Conservation (phyloP, 2,329 filamentous ascomycete genomes). For the Aspergillus niger region DNA sequence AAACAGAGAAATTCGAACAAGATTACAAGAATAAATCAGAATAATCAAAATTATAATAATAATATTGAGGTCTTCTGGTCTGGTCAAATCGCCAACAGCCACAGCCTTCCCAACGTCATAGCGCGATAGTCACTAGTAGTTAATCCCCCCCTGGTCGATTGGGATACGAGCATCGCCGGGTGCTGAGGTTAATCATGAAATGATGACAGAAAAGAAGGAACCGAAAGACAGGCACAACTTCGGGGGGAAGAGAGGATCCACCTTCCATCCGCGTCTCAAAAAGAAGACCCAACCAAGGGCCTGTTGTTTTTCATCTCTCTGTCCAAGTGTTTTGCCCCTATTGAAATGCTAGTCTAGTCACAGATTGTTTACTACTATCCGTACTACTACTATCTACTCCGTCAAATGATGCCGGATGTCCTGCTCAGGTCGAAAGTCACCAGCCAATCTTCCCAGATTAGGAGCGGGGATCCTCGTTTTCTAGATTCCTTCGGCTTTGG, state of each 20-base stretch:
- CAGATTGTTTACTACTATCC: too few relatives aligned
- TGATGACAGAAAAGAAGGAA: neutral
- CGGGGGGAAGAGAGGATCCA: neutral
- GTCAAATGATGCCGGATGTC: neutral
- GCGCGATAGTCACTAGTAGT: neutral
- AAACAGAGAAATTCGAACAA: neutral
- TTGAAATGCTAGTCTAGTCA: too few relatives aligned
- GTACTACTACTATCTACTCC: too few relatives aligned
- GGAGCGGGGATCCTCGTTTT: neutral
- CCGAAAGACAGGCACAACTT: neutral
- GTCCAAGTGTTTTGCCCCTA: neutral
- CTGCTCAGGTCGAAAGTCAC: neutral
- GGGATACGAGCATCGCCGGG: neutral
- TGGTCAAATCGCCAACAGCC: neutral
- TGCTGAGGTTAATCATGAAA: neutral
- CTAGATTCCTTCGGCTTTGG: neutral
- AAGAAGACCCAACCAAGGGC: neutral
- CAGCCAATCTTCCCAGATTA: neutral
- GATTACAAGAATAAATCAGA: too few relatives aligned
- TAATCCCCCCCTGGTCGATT: neutral
- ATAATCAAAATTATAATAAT: too few relatives aligned
- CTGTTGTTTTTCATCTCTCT: neutral
- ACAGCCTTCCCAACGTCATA: neutral
- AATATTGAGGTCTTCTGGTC: neutral
- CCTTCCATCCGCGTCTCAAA: neutral